Evolutionary conservation across 75 land plant genomes (phyloP), one percentile per base, ranked within the genome.

Genomic region (Selaginella tamariscina): DNA sequence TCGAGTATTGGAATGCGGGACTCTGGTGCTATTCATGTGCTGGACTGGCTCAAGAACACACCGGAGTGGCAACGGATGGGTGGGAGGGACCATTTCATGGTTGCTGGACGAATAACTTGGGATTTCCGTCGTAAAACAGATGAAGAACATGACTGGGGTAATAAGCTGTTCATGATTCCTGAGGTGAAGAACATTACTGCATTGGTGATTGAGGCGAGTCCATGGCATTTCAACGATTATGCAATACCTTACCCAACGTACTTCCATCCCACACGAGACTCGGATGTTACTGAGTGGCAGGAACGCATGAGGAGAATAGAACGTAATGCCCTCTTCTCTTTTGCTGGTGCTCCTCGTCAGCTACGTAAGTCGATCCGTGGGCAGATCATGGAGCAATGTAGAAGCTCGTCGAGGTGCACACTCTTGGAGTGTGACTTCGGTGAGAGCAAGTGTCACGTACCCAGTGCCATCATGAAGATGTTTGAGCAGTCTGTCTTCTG

Each of bases 211-310:
- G 99, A 95, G 67, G 73, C 84, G 0, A 90, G 96, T 56, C 99
- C 97, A 0, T 95, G 92, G 91, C 85, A 91, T 75, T 70, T 65
- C 1, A 91, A 91, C 68, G 99, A 95, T 59, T 81, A 80, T 76
- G 99, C 81, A 2, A 90, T 95, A 27, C 99, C 99, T 0, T 95
- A 95, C 56, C 99, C 99, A 0, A 95, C 99, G 0, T 95, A 87
- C 73, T 95, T 95, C 74, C 99, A 95, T 70, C 99, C 99, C 0
- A 82, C 99, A 13, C 76, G 69, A 55, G 91, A 95, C 70, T 72
- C 73, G 32, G 88, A 65, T 59, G 62, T 59, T 59, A 21, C 23
- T 13, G 32, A 54, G 0, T 95, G 99, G 99, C 99, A 95, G 66
- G 74, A 79, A 2, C 66, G 84, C 26, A 80, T 94, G 79, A 73